phyloP scores from a whole-genome alignment of 1,139 yeast genomes.

The Yamadazyma mexicana region DNA sequence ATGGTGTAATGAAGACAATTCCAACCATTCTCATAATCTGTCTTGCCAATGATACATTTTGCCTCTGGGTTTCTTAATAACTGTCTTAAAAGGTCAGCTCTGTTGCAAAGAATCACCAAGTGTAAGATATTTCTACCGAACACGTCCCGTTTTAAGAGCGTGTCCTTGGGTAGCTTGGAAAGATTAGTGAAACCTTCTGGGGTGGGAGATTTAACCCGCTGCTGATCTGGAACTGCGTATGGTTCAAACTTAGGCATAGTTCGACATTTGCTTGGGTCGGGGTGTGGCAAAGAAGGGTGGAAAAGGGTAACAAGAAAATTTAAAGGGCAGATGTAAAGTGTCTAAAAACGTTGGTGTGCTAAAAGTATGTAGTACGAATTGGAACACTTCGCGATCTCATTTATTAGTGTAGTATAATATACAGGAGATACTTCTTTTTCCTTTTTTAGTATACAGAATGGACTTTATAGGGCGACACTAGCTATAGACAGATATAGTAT shows the following conservation, averaged over 20 bases:
- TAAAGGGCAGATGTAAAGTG: too few relatives aligned
- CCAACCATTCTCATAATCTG: constrained; percentile 83
- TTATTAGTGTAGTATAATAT: too few relatives aligned
- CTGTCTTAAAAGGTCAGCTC: constrained; percentile 44
- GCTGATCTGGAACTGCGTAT: background rate
- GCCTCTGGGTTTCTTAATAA: constrained; percentile 49
- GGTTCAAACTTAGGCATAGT: constrained; percentile 1
- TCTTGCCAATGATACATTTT: constrained; percentile 34
- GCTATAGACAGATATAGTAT: too few relatives aligned
- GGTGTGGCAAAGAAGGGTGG: background rate
- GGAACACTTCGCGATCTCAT: too few relatives aligned
- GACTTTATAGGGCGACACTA: background rate
- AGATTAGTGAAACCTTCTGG: constrained; percentile 10
- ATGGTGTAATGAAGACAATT: constrained; percentile 74
- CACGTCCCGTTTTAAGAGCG: constrained; percentile 57
- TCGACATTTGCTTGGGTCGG: background rate
- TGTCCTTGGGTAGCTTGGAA: constrained; percentile 37
- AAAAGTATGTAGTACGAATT: too few relatives aligned
- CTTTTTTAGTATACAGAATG: background rate
- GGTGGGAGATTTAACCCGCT: background rate
- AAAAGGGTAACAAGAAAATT: background rate
- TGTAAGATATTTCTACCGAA: constrained; percentile 75
- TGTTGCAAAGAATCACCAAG: constrained; percentile 53
- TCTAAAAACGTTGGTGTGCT: too few relatives aligned
- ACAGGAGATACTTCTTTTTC: too few relatives aligned